Conservation (phyloP, 2,329 filamentous ascomycete genomes). For the Talaromyces islandicus region DNA sequence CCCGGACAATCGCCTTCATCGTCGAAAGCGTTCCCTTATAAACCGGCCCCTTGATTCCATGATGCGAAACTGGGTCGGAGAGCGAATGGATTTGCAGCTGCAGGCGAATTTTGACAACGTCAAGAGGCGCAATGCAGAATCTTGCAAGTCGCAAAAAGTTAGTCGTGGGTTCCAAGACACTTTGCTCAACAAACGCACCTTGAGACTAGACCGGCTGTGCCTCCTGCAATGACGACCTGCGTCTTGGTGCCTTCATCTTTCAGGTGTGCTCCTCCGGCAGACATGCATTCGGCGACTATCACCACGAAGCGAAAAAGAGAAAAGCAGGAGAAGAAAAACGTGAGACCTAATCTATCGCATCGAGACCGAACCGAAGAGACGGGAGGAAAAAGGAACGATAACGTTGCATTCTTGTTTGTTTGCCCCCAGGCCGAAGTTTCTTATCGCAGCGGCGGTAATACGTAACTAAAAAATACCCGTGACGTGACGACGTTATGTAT, state of each 20-base stretch:
- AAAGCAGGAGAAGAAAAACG: not conserved
- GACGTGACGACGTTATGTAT: not conserved
- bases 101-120: conserved; percentile 96
- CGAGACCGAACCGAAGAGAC: not conserved
- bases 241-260: conserved; percentile 66
- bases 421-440: not conserved
- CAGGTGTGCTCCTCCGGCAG: conserved; percentile 55
- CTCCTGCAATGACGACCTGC: conserved; percentile 62
- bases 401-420: not conserved
- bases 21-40: conserved; percentile 73
- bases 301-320: not conserved
- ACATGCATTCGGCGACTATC: conserved; percentile 52
- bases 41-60: conserved; percentile 39
- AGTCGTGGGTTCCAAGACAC: not conserved
- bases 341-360: not conserved
- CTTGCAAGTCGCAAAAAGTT: conserved; percentile 35
- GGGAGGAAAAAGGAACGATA: not conserved
- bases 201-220: conserved; percentile 76
- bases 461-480: too few relatives aligned
- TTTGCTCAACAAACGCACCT: conserved; percentile 49
- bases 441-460: not conserved
- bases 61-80: conserved; percentile 62
- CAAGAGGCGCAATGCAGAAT: conserved; percentile 90
- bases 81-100: conserved; percentile 87
- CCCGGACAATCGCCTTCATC: conserved; percentile 65